Percentiles rank a stretch among this genome's conserved stretches.
These are phyloP conservation scores for Pyronema domesticum DNA, from an alignment of 495 filamentous ascomycete species.

Conservation along the genomic window DNA sequence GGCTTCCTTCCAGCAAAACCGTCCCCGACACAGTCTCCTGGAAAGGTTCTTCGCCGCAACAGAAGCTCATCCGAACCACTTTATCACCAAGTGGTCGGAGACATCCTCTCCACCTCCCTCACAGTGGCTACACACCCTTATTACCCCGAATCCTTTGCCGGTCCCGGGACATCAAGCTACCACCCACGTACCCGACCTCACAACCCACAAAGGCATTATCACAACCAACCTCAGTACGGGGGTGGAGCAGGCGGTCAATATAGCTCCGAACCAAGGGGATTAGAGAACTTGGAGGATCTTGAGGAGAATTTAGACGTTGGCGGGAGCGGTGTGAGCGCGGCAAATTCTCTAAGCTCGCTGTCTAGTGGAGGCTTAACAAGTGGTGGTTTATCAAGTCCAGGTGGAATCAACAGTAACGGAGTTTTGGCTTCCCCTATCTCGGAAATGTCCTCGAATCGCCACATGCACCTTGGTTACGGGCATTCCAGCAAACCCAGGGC, in stretches of 20 bases:
- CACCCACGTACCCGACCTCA: conserved; percentile 12
- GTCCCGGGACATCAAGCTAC: conserved; percentile 13
- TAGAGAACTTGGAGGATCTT: too few relatives aligned
- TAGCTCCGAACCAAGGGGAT: too few relatives aligned
- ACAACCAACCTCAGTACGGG: conserved; percentile 8
- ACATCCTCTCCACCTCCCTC: conserved; percentile 9
- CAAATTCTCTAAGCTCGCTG: too few relatives aligned
- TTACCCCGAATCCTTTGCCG: conserved; percentile 19
- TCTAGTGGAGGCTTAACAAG: too few relatives aligned
- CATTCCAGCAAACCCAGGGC: conserved; percentile 22
- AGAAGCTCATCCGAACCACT: background rate
- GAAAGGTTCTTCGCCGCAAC: background rate
- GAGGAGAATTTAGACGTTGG: too few relatives aligned
- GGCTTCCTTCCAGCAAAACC: too few relatives aligned
- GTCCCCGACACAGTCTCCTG: too few relatives aligned
- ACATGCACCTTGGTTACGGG: conserved; percentile 21
- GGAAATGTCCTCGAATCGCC: too few relatives aligned
- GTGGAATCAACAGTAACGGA: conserved; percentile 14
- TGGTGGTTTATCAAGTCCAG: conserved; percentile 1
- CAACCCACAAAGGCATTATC: conserved; percentile 1
- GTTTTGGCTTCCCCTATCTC: too few relatives aligned
- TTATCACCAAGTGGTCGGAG: conserved; percentile 4
- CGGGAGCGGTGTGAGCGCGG: too few relatives aligned
- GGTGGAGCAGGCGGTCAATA: too few relatives aligned
- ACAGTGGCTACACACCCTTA: conserved; percentile 25